phyloP scores from a whole-genome alignment of 2,329 filamentous ascomycete species.

The Alternaria gaisen region DNA sequence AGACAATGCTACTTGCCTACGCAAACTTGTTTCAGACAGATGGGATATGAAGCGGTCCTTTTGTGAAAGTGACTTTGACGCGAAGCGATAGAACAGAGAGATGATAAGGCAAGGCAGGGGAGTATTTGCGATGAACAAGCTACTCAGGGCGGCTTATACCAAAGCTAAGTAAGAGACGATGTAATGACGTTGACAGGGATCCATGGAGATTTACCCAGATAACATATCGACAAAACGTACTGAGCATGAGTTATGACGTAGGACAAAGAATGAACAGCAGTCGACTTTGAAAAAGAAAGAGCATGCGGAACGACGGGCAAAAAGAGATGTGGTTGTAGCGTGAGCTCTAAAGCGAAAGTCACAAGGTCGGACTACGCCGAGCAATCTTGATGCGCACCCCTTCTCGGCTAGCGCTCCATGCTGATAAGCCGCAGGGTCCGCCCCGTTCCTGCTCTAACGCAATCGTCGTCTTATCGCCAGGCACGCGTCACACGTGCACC shows the following conservation, averaged over 20 bases:
- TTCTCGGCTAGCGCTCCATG: slow-evolving; percentile 7
- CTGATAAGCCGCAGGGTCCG: slow-evolving; percentile 18
- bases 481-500: slow-evolving; percentile 23
- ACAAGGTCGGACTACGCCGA: slow-evolving; percentile 6
- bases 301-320: background rate
- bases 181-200: background rate
- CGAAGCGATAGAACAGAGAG: background rate
- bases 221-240: background rate
- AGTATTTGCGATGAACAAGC: background rate
- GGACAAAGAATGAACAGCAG: too few relatives aligned
- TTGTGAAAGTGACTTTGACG: background rate
- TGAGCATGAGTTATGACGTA: too few relatives aligned
- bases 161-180: background rate
- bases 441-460: slow-evolving; percentile 1
- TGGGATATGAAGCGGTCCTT: background rate
- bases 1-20: background rate
- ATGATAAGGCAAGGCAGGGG: background rate
- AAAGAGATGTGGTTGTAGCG: background rate
- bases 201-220: background rate
- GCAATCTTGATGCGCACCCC: background rate
- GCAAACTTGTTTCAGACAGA: background rate
- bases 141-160: background rate
- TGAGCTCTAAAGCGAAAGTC: background rate
- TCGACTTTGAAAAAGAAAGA: background rate
- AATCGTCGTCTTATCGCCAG: slow-evolving; percentile 16